A percentile compares a stretch with the other conserved stretches of the same genome.
These are phyloP conservation scores for Microbotryum lychnidis-dioicae DNA, from an alignment of 1,284 basidiomycete species.

Conservation along the genomic window DNA sequence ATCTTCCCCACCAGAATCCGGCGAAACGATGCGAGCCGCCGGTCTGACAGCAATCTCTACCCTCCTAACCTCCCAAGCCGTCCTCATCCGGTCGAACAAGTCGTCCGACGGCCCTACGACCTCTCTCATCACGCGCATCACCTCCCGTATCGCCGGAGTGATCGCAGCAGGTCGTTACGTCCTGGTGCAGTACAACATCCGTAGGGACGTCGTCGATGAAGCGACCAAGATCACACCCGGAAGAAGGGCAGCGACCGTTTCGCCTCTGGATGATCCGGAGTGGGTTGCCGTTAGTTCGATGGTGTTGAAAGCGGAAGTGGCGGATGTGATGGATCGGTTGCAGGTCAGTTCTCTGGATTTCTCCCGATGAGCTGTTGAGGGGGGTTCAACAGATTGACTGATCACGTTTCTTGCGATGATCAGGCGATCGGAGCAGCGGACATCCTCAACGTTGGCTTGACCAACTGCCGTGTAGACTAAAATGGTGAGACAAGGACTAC, in stretches of 20 bases:
- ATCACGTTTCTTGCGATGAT: not conserved
- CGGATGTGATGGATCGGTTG: conserved; percentile 83
- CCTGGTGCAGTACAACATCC: conserved; percentile 85
- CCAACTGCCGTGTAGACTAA: conserved; percentile 81
- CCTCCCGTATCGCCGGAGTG: conserved; percentile 83
- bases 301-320: conserved; percentile 79
- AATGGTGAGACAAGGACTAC: conserved; percentile 1
- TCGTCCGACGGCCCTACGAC: conserved; percentile 50
- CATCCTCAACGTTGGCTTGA: conserved; percentile 77
- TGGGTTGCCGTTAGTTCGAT: conserved; percentile 92
- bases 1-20: conserved; percentile 62
- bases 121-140: conserved; percentile 67
- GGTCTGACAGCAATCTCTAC: conserved; percentile 89
- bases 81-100: conserved; percentile 73
- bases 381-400: not conserved
- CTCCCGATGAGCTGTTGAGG: too few species aligned
- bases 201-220: conserved; percentile 52
- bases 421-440: conserved; percentile 66
- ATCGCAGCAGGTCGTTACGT: conserved; percentile 83
- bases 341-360: conserved; percentile 47
- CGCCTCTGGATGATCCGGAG: conserved; percentile 63
- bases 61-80: conserved; percentile 79
- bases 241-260: conserved; percentile 79
- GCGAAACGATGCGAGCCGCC: conserved; percentile 98
- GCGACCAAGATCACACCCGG: conserved; percentile 79